These are phyloP conservation scores for Kalmusia sp. DNA, from an alignment of 2,329 filamentous ascomycete genomes.

Conservation along the genomic window DNA sequence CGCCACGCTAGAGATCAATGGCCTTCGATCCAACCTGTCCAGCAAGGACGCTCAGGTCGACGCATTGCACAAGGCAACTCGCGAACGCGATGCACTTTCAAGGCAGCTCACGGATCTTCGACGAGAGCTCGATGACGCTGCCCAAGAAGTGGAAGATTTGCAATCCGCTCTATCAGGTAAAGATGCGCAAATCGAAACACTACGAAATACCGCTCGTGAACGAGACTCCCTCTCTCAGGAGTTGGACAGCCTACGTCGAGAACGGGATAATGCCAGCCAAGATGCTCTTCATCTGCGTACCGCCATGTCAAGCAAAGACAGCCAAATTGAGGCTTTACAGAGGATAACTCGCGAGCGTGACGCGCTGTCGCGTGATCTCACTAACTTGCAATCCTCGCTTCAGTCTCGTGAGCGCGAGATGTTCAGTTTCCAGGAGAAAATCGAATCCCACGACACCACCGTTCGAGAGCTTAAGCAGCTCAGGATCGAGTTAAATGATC, in stretches of 20 bases:
- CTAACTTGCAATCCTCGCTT: constrained; percentile 35
- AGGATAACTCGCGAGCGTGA: constrained; percentile 44
- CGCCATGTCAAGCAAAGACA: constrained; percentile 34
- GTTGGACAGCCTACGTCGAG: constrained; percentile 33
- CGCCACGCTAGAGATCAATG: constrained; percentile 39
- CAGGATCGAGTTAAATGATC: constrained; percentile 34
- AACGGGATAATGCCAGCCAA: constrained; percentile 42
- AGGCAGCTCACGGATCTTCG: constrained; percentile 38
- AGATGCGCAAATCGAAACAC: constrained; percentile 37
- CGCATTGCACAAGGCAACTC: constrained; percentile 35
- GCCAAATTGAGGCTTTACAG: constrained; percentile 36
- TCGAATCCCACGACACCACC: constrained; percentile 36
- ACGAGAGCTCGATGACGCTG: constrained; percentile 38
- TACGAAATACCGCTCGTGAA: constrained; percentile 37
- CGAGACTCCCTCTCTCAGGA: constrained; percentile 30
- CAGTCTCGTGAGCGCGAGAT: constrained; percentile 44
- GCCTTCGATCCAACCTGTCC: constrained; percentile 36
- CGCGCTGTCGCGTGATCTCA: constrained; percentile 36
- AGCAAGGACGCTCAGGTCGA: constrained; percentile 39
- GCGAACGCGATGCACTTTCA: constrained; percentile 35
- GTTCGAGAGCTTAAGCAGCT: constrained; percentile 38
- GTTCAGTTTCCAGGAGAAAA: constrained; percentile 36
- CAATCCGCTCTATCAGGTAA: constrained; percentile 29
- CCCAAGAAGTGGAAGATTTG: constrained; percentile 23
- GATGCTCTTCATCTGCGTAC: constrained; percentile 38